These are phyloP conservation scores for Penicillium crystallinum DNA, from an alignment of 495 filamentous ascomycete species.

Conservation along the genomic window DNA sequence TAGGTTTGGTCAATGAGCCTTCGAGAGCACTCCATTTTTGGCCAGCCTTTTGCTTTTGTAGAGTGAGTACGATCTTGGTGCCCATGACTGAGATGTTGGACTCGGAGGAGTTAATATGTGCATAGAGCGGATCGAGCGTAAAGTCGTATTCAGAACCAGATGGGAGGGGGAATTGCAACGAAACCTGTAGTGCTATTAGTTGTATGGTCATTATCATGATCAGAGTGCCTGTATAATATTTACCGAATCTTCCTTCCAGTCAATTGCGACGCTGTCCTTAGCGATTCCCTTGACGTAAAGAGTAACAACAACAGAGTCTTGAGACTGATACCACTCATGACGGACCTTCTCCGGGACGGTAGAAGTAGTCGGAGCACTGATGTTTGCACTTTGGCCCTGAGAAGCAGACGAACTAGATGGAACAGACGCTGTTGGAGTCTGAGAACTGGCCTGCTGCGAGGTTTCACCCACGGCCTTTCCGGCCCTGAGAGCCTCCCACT, in stretches of 20 bases:
- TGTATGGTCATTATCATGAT: not conserved
- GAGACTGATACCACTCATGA: slow-evolving; percentile 77
- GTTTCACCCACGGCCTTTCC: slow-evolving; percentile 14
- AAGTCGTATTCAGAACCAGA: slow-evolving; percentile 57
- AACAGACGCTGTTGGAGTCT: slow-evolving; percentile 1
- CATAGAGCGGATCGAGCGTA: slow-evolving; percentile 66
- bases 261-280: slow-evolving; percentile 54
- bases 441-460: slow-evolving; percentile 15
- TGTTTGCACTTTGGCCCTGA: not conserved
- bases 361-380: not conserved
- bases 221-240: not conserved
- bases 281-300: slow-evolving; percentile 68
- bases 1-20: slow-evolving; percentile 31
- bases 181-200: slow-evolving; percentile 35
- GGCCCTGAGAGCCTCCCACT: slow-evolving; percentile 27
- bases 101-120: slow-evolving; percentile 53
- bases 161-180: slow-evolving; percentile 63
- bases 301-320: slow-evolving; percentile 58
- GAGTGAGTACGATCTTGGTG: slow-evolving; percentile 78
- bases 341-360: slow-evolving; percentile 50
- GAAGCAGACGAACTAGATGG: not conserved
- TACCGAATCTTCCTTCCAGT: slow-evolving; percentile 54
- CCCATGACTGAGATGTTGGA: slow-evolving; percentile 62
- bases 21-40: slow-evolving; percentile 76
- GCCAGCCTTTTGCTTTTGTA: slow-evolving; percentile 62